Evolutionary conservation across 192 early-diverging fungal species (phyloP).

Genomic region (Umbelopsis ramanniana): DNA sequence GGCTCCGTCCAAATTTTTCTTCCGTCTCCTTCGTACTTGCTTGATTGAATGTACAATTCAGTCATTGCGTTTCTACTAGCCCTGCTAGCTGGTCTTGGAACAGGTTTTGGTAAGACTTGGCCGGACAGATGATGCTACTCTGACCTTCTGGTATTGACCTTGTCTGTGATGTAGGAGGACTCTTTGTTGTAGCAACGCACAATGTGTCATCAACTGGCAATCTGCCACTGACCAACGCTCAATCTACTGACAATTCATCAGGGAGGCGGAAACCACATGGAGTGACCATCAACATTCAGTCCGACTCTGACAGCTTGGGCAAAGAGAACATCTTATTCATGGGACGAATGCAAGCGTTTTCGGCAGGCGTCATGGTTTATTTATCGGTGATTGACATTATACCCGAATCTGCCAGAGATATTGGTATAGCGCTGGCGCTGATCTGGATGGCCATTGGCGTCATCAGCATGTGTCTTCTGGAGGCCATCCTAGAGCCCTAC

Average conservation of each 20-base stretch:
- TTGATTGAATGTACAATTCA: constrained; percentile 23
- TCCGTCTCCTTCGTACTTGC: neutral
- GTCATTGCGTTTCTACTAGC: constrained; percentile 12
- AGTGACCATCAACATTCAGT: constrained; percentile 21
- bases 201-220: neutral
- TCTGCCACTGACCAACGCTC: neutral
- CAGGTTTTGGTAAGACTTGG: neutral
- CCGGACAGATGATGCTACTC: neutral
- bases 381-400: constrained; percentile 25
- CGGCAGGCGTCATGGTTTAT: constrained; percentile 26
- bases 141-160: neutral
- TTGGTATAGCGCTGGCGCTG: constrained; percentile 26
- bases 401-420: constrained; percentile 23
- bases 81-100: constrained; percentile 3
- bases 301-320: constrained; percentile 6
- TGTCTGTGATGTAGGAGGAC: neutral
- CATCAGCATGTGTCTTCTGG: constrained; percentile 24
- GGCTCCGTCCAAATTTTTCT: neutral
- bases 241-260: neutral
- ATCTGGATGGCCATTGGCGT: constrained; percentile 24
- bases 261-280: constrained; percentile 20
- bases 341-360: constrained; percentile 28
- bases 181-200: constrained; percentile 7
- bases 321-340: constrained; percentile 21
- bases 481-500: constrained; percentile 19